These are phyloP conservation scores for Oidiodendron maius DNA, from an alignment of 495 filamentous ascomycete species.

Conservation along the genomic window DNA sequence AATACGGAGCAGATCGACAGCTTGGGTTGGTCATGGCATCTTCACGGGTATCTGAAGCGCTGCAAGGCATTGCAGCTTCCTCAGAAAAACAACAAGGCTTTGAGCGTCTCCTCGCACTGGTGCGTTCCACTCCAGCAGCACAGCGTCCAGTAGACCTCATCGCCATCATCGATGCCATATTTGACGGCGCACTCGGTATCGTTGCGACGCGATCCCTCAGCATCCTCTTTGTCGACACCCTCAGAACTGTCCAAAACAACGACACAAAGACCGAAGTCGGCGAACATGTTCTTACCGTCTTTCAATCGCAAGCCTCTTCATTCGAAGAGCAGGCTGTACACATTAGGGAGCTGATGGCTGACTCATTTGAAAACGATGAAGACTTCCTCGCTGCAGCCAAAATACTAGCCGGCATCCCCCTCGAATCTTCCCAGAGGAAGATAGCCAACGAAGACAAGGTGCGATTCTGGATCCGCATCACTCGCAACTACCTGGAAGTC, in stretches of 20 bases:
- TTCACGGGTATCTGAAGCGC: slow-evolving; percentile 14
- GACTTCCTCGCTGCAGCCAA: slow-evolving; percentile 75
- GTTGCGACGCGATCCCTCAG: slow-evolving; percentile 21
- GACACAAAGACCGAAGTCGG: slow-evolving; percentile 23
- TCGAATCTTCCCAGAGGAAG: slow-evolving; percentile 80
- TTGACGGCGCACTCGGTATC: slow-evolving; percentile 20
- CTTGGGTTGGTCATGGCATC: slow-evolving; percentile 12
- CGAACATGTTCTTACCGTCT: slow-evolving; percentile 20
- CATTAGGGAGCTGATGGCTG: slow-evolving; percentile 74
- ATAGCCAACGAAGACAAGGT: slow-evolving; percentile 75
- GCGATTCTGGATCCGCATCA: slow-evolving; percentile 85
- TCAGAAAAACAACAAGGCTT: slow-evolving; percentile 23
- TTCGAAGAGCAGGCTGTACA: slow-evolving; percentile 80
- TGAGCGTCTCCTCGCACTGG: slow-evolving; percentile 16
- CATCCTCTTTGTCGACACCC: slow-evolving; percentile 12
- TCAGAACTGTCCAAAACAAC: slow-evolving; percentile 15
- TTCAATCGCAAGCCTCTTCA: slow-evolving; percentile 33
- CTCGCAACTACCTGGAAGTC: slow-evolving; percentile 88
- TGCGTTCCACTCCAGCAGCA: slow-evolving; percentile 5
- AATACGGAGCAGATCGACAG: too few relatives aligned
- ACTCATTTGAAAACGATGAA: slow-evolving; percentile 75
- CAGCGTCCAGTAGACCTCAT: slow-evolving; percentile 16
- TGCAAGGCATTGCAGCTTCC: slow-evolving; percentile 17
- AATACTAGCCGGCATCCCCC: slow-evolving; percentile 73
- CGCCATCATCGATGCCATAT: slow-evolving; percentile 21